Conservation (phyloP, 495 filamentous ascomycete species). For the Penicillium lividum region DNA sequence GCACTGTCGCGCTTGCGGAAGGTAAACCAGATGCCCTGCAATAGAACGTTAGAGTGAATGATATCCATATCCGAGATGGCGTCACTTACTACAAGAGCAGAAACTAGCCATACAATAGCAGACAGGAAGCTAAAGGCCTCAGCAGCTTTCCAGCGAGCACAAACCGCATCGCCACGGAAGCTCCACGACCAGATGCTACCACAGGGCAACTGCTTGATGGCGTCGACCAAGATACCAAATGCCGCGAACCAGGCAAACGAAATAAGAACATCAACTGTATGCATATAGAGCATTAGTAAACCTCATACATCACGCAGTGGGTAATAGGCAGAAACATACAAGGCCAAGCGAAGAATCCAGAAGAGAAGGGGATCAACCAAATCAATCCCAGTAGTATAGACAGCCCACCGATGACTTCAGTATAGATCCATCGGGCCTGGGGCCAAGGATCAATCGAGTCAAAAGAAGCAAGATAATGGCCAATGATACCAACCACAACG, state of each 20-base stretch:
- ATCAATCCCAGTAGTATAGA: constrained; percentile 53
- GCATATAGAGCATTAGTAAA: constrained; percentile 4
- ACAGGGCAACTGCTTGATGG: constrained; percentile 50
- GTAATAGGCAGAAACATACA: constrained; percentile 27
- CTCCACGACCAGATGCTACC: constrained; percentile 56
- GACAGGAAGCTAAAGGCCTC: constrained; percentile 68
- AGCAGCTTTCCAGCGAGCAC: constrained; percentile 64
- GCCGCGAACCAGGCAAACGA: constrained; percentile 64
- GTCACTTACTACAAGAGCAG: constrained; percentile 50
- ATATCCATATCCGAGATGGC: neutral
- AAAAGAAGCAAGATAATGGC: constrained; percentile 49
- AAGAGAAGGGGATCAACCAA: constrained; percentile 57
- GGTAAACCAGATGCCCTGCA: constrained; percentile 46
- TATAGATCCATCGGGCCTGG: constrained; percentile 58
- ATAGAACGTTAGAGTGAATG: constrained; percentile 4
- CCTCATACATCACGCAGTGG: neutral
- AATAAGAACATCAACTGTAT: constrained; percentile 56
- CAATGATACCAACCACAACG: constrained; percentile 59
- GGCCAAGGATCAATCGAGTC: constrained; percentile 37
- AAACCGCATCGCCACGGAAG: constrained; percentile 42
- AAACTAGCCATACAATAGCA: constrained; percentile 67
- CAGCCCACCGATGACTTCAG: constrained; percentile 57
- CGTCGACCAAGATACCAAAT: constrained; percentile 63
- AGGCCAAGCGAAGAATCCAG: constrained; percentile 46
- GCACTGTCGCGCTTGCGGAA: constrained; percentile 25